phyloP scores from a whole-genome alignment of 2,329 filamentous ascomycete species.

The Nemania sp. region DNA sequence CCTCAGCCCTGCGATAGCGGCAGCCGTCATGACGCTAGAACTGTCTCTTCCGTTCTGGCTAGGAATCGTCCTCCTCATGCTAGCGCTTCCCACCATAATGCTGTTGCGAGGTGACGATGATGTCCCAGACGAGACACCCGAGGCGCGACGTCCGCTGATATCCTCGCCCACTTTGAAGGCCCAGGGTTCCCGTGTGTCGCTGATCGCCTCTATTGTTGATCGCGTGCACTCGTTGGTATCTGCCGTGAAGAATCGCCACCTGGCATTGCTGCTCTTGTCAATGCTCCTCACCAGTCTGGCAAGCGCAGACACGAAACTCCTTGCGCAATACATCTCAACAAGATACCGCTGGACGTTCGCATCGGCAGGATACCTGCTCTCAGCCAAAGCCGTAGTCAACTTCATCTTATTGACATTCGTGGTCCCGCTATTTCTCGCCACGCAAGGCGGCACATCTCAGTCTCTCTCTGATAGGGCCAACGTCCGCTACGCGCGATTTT shows the following conservation, averaged over 20 bases:
- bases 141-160: slow-evolving; percentile 46
- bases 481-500: slow-evolving; percentile 43
- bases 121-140: slow-evolving; percentile 20
- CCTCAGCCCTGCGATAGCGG: slow-evolving; percentile 52
- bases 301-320: slow-evolving; percentile 55
- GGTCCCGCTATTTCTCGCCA: slow-evolving; percentile 46
- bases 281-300: slow-evolving; percentile 53
- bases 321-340: slow-evolving; percentile 56
- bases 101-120: slow-evolving; percentile 35
- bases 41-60: slow-evolving; percentile 52
- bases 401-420: slow-evolving; percentile 49
- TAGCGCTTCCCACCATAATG: slow-evolving; percentile 42
- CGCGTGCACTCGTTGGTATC: slow-evolving; percentile 40
- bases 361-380: slow-evolving; percentile 53
- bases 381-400: slow-evolving; percentile 54
- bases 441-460: slow-evolving; percentile 28
- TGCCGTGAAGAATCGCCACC: slow-evolving; percentile 47
- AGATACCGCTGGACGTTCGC: slow-evolving; percentile 53
- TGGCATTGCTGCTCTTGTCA: slow-evolving; percentile 49
- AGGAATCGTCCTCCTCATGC: slow-evolving; percentile 44
- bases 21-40: slow-evolving; percentile 49
- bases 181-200: slow-evolving; percentile 32
- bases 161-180: slow-evolving; percentile 47
- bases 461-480: slow-evolving; percentile 40
- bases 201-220: slow-evolving; percentile 32